Conservation (phyloP, 179 eudicot genomes). For the Carnegiea gigantea region DNA sequence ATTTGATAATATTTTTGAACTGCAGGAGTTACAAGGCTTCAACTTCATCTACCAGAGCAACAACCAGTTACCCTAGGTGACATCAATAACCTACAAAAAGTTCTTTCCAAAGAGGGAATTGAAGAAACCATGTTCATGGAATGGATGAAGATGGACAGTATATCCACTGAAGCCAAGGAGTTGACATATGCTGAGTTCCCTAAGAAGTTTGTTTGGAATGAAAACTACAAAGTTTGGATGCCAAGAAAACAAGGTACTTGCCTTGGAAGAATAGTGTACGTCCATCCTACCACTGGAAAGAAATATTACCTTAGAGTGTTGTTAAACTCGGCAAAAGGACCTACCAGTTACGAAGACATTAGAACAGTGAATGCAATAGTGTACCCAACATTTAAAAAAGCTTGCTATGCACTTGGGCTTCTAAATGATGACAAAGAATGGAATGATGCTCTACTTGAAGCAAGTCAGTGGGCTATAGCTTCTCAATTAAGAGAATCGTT, state of each 20-base stretch:
- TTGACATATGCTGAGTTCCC: constrained; percentile 16
- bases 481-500: neutral
- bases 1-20: no score
- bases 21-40: no score
- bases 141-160: constrained; percentile 19
- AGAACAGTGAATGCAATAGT: no score
- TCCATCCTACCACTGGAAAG: neutral
- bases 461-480: neutral
- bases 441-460: neutral
- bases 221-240: no score
- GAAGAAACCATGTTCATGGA: constrained; percentile 5
- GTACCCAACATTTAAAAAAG: no score
- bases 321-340: neutral
- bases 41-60: no score
- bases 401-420: neutral
- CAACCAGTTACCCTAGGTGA: no score
- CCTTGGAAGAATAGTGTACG: no score
- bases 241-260: no score
- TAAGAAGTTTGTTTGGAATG: constrained; percentile 8
- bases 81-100: neutral
- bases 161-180: neutral
- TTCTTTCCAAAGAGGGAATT: neutral
- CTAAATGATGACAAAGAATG: constrained; percentile 13
- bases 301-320: neutral
- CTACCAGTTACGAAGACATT: neutral